phyloP scores from a whole-genome alignment of 2,329 filamentous ascomycete genomes.

The Colletotrichum sansevieriae region DNA sequence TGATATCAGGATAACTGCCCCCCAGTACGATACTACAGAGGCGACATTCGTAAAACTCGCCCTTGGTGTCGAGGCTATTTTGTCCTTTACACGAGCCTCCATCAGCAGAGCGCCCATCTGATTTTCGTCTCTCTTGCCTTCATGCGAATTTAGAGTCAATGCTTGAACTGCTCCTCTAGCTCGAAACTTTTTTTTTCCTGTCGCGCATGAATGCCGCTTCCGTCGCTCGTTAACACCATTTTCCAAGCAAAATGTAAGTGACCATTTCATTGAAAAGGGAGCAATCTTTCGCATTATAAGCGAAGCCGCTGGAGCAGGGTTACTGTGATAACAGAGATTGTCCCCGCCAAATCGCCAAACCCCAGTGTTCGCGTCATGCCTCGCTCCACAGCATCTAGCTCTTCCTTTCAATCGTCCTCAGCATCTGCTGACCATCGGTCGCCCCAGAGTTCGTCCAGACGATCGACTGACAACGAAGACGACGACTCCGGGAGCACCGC shows the following conservation, averaged over 20 bases:
- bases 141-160: constrained; percentile 32
- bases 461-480: background rate
- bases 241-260: background rate
- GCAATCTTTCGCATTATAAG: constrained; percentile 20
- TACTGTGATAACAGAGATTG: constrained; percentile 26
- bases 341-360: constrained; percentile 37
- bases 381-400: constrained; percentile 52
- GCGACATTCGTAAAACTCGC: constrained; percentile 21
- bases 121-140: constrained; percentile 20
- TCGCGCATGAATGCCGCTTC: constrained; percentile 38
- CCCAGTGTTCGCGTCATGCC: constrained; percentile 50
- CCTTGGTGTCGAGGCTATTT: constrained; percentile 30
- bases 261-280: constrained; percentile 6
- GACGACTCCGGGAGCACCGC: constrained; percentile 38
- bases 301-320: constrained; percentile 4
- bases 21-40: constrained; percentile 18
- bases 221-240: constrained; percentile 30
- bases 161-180: constrained; percentile 26
- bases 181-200: constrained; percentile 25
- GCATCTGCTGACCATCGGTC: constrained; percentile 45
- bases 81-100: constrained; percentile 8
- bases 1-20: constrained; percentile 38
- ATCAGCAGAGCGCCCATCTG: constrained; percentile 39
- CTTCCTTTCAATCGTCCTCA: constrained; percentile 52
- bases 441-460: constrained; percentile 45